Evolutionary conservation across 106 monocot species (phyloP), one percentile per base, ranked within the genome.

Genomic region (Phalaenopsis equestris): DNA sequence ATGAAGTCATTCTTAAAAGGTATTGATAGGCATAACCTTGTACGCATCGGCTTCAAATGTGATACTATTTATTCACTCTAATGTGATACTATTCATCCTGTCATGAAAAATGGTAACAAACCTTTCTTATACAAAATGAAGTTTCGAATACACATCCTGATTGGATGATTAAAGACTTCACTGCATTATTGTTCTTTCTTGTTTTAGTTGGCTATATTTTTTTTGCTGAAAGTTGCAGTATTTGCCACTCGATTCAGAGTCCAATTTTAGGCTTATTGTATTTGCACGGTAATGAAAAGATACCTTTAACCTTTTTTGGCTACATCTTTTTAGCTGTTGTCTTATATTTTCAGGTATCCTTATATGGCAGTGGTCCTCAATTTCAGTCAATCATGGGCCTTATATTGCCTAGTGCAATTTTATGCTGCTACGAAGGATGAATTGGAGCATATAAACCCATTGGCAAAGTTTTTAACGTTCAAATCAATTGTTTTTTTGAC

Each of bases 401-500:
- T 96, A 41, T 96, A 96, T 86, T 96, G 96, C 79, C 83, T 96
- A 70, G 83, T 96, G 58, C 93, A 93, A 56, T 91, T 93, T 80
- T 96, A 96, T 82, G 84, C 90, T 47, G 91, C 88, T 80, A 91
- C 80, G 41, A 93, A 93, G 82, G 88, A 96, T 76, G 93, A 93
- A 81, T 76, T 96, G 52, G 93, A 82, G 5, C 91, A 87, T 73
- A 93, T 93, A 75, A 88, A 91, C 38, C 96, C 96, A 41, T 76
- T 96, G 76, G 90, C 93, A 12, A 96, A 96, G 83, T 96, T 96
- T 23, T 55, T 96, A 48, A 83, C 87, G 37, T 96, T 96, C 84
- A 96, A 96, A 61, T 96, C 96, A 1, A 93, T 96, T 72, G 96
- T 96, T 21, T 96, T 96, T 78, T 72, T 96, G 78, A 96, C 96